A percentile compares a stretch with the other conserved stretches of the same genome.
These are phyloP conservation scores for Lactarius psammicola DNA, from an alignment of 768 basidiomycete genomes.

Conservation along the genomic window DNA sequence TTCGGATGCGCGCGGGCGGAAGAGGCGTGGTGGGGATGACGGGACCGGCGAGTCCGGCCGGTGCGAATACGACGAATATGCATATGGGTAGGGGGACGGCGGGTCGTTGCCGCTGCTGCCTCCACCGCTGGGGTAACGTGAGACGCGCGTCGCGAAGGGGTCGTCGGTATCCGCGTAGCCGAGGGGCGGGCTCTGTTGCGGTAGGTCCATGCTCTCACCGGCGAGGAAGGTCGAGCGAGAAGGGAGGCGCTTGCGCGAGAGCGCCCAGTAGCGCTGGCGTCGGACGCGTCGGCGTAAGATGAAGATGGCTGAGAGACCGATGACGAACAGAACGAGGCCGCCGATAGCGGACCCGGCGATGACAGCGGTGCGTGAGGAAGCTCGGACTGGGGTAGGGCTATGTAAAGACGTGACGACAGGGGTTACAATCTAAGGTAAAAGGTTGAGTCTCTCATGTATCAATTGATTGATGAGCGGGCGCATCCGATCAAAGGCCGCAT, in stretches of 20 bases:
- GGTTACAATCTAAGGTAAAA: constrained; percentile 14
- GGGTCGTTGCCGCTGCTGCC: neutral
- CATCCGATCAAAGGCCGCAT: neutral
- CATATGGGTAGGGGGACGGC: neutral
- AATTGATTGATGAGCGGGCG: neutral
- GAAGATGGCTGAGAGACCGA: constrained; percentile 21
- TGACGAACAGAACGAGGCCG: constrained; percentile 14
- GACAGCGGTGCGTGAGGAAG: constrained; percentile 12
- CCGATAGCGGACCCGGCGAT: constrained; percentile 23
- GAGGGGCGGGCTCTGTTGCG: neutral
- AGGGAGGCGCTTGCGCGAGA: constrained; percentile 16
- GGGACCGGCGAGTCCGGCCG: neutral
- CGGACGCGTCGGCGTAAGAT: constrained; percentile 11
- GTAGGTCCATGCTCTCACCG: constrained; percentile 24
- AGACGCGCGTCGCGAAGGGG: constrained; percentile 3
- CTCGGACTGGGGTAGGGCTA: neutral
- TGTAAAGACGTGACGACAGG: constrained; percentile 24
- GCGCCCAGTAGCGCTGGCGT: constrained; percentile 20
- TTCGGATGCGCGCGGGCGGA: constrained; percentile 24
- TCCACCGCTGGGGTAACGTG: neutral
- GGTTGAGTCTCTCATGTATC: neutral
- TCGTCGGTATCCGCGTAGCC: neutral
- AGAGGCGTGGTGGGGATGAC: constrained; percentile 15
- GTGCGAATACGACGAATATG: constrained; percentile 1
- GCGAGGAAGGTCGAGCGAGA: constrained; percentile 24